These are phyloP conservation scores for Penicillium cinerascens DNA, from an alignment of 495 filamentous ascomycete genomes.

Conservation along the genomic window DNA sequence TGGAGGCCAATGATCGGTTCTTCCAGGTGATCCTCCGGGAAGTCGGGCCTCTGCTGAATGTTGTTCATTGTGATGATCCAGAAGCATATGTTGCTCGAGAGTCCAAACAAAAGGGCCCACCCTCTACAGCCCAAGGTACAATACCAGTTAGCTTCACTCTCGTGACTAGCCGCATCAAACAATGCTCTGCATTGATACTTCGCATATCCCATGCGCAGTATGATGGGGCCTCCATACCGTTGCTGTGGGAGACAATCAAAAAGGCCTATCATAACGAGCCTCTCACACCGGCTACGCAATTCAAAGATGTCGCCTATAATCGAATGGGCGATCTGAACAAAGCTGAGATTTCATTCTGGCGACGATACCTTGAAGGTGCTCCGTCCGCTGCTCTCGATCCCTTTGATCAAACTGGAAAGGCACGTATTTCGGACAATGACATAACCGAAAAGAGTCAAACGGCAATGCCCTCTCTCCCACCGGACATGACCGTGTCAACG, in stretches of 20 bases:
- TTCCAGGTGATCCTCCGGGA: not conserved
- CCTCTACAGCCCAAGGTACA: not conserved
- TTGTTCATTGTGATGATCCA: too few relatives aligned
- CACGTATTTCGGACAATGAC: not conserved
- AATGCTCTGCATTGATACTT: constrained; percentile 35
- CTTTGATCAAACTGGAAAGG: not conserved
- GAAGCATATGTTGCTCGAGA: not conserved
- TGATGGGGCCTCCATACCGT: constrained; percentile 57
- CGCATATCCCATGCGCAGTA: constrained; percentile 63
- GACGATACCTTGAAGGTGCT: constrained; percentile 16
- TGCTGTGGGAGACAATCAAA: constrained; percentile 43
- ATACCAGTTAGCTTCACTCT: not conserved
- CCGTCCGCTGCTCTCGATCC: constrained; percentile 8
- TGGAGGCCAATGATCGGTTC: not conserved
- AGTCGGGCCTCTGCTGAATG: not conserved
- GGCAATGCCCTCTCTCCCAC: not conserved
- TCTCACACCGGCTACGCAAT: constrained; percentile 35
- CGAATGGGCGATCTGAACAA: constrained; percentile 5
- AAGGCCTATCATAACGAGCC: constrained; percentile 35
- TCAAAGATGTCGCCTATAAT: constrained; percentile 51
- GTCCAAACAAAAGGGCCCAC: not conserved
- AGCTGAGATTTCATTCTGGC: constrained; percentile 14
- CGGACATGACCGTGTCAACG: constrained; percentile 38
- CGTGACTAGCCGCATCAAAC: not conserved
- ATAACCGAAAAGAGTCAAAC: not conserved